Base-by-base conservation (phyloP, 2,329 filamentous ascomycete genomes). In the Purpureocillium lavendulum region DNA sequence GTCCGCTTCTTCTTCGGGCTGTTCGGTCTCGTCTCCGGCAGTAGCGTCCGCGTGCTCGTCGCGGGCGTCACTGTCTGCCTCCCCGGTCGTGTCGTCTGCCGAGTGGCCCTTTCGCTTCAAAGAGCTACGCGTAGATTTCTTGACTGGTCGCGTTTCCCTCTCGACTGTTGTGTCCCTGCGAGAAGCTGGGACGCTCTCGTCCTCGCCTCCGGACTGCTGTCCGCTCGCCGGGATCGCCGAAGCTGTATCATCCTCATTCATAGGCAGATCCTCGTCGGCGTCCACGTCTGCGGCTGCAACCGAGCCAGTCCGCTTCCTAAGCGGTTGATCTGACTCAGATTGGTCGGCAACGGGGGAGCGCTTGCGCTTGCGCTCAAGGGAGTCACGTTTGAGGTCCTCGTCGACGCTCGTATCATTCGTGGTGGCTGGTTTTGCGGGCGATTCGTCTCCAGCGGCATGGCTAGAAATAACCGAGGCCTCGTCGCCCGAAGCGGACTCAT, bases 291-390 rank as follows among this genome's bases (percentile, higher is more conserved):
- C 50, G 12, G 62, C 66, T 14, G 56, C 59, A 33, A 70, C 59
- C 7, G 73, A 73, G 17, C 65, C 68, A n/a, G 67, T 66, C 42
- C 75, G 70, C 56, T 79, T 80, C 43, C 71, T 66, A 31, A 66
- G 53, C 7, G 71, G 71, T 46, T 71, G 67, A 18, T 70, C 67
- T 2, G 60, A 49, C 39, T 70, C 69, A 21, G 64, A 65, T 11
- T 59, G 59, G 33, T 75, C 70, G 18, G 53, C 54, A 4, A 57
- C 56, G 3, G 64, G 63, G 26, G 70, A 69, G 28, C 72, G 67
- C 57, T 75, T 75, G 37, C 70, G 64, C 54, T 74, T 76, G 46
- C 66, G 52, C 54, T 68, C 54, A 26, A 56, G 54, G 4, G 55
- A 56, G 31, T 65, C 54, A 44, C 58, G 50, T 46, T 56, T 55